A percentile compares a stretch with the other conserved stretches of the same genome.
phyloP scores from a whole-genome alignment of 306 rosid species.

The Prunus fruticosa region DNA sequence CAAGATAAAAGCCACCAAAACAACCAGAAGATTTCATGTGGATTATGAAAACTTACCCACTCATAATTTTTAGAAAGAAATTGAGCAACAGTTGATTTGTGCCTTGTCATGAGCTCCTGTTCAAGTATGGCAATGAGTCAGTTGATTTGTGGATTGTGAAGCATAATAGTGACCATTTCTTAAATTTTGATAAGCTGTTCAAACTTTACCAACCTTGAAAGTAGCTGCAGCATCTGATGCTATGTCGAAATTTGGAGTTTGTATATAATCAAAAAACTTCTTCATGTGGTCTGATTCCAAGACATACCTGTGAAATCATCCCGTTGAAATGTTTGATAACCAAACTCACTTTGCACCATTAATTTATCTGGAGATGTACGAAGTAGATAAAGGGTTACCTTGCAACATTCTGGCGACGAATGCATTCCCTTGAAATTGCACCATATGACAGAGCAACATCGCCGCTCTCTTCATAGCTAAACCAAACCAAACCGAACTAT shows the following conservation, averaged over 20 bases:
- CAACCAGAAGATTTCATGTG: neutral
- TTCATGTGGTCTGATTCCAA: constrained; percentile 40
- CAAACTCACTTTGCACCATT: neutral
- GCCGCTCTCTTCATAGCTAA: constrained; percentile 32
- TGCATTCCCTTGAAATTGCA: constrained; percentile 38
- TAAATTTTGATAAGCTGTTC: neutral
- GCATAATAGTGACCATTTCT: neutral
- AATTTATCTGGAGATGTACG: neutral
- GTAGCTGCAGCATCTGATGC: constrained; percentile 44
- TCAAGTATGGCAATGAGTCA: neutral
- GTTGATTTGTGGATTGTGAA: neutral
- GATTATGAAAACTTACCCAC: constrained; percentile 29
- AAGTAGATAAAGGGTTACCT: constrained; percentile 2
- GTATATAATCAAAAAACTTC: constrained; percentile 38
- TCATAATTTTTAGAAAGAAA: constrained; percentile 38
- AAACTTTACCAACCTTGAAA: constrained; percentile 22
- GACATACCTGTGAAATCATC: constrained; percentile 22
- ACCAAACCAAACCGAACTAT: neutral
- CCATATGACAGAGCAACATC: constrained; percentile 41
- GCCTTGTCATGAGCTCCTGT: constrained; percentile 51
- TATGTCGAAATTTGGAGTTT: constrained; percentile 34
- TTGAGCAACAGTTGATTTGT: constrained; percentile 42
- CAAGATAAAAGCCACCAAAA: neutral
- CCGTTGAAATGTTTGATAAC: neutral
- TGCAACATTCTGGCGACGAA: constrained; percentile 42